Conservation (phyloP, 2,329 filamentous ascomycete genomes). For the Coleophoma cylindrospora region DNA sequence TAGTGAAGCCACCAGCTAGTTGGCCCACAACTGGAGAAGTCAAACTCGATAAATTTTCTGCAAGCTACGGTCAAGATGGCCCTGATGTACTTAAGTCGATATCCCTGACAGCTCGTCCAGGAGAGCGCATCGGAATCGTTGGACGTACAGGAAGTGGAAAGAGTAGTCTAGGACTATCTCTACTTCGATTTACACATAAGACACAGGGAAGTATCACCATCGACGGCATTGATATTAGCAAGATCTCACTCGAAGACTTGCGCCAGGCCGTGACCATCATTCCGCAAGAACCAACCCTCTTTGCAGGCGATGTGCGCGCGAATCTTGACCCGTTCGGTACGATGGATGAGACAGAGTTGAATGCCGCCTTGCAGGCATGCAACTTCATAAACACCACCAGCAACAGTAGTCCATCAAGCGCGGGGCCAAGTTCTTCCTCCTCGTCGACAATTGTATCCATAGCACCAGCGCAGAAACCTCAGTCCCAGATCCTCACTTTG, state of each 20-base stretch:
- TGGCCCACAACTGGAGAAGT: background rate
- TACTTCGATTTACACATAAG: slow-evolving; percentile 42
- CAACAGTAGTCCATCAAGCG: too few relatives aligned
- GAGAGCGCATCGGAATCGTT: slow-evolving; percentile 1
- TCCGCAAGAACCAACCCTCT: slow-evolving; percentile 3
- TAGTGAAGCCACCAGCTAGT: background rate
- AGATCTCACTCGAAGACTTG: slow-evolving; percentile 33
- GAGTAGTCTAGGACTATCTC: slow-evolving; percentile 34
- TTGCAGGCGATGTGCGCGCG: slow-evolving; percentile 1
- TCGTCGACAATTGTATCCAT: background rate
- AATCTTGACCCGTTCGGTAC: slow-evolving; percentile 8
- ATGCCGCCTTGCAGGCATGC: background rate
- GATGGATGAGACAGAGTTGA: background rate
- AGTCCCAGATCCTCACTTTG: background rate
- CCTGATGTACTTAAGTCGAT: background rate
- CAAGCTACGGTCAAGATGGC: slow-evolving; percentile 26
- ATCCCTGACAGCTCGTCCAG: background rate
- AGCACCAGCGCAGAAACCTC: background rate
- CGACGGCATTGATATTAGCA: slow-evolving; percentile 38
- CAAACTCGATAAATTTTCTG: slow-evolving; percentile 2
- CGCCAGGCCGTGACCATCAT: slow-evolving; percentile 31
- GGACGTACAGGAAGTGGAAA: slow-evolving; percentile 23
- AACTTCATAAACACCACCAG: background rate
- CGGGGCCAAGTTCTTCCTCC: background rate
- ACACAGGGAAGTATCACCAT: slow-evolving; percentile 37